These are phyloP conservation scores for Davidsoniella virescens DNA, from an alignment of 2,329 filamentous ascomycete species.

Conservation along the genomic window DNA sequence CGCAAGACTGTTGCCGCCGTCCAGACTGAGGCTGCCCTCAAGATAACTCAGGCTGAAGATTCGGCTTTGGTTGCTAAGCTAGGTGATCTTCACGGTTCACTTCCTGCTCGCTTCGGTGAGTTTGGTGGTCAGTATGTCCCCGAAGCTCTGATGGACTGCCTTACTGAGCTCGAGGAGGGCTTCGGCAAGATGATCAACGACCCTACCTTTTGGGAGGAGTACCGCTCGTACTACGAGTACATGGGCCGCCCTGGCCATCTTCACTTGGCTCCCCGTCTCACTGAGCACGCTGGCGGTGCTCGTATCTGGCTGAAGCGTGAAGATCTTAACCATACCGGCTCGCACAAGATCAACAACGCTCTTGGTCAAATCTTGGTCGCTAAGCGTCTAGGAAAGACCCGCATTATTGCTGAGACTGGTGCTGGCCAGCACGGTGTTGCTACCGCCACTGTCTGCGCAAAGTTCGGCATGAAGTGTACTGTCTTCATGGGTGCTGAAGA, in stretches of 20 bases:
- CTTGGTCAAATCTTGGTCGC: slow-evolving; percentile 85
- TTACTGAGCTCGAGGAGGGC: slow-evolving; percentile 75
- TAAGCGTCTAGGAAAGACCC: slow-evolving; percentile 73
- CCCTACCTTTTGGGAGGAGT: slow-evolving; percentile 92
- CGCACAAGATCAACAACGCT: slow-evolving; percentile 99
- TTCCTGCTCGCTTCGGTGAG: slow-evolving; percentile 80
- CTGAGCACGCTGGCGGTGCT: slow-evolving; percentile 75
- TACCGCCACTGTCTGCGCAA: slow-evolving; percentile 91
- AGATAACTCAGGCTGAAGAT: slow-evolving; percentile 37
- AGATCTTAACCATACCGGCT: slow-evolving; percentile 93
- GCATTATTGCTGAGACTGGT: slow-evolving; percentile 95
- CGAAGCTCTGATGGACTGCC: slow-evolving; percentile 93
- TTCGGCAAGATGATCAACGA: slow-evolving; percentile 82
- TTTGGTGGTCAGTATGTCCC: slow-evolving; percentile 97
- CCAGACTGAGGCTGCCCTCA: slow-evolving; percentile 40
- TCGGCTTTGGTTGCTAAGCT: slow-evolving; percentile 63
- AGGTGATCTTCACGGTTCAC: slow-evolving; percentile 61
- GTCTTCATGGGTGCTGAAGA: slow-evolving; percentile 95
- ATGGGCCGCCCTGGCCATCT: slow-evolving; percentile 90
- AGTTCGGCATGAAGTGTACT: slow-evolving; percentile 95
- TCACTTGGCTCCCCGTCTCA: slow-evolving; percentile 76
- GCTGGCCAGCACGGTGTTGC: slow-evolving; percentile 96
- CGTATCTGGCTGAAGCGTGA: slow-evolving; percentile 98
- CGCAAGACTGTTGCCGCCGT: slow-evolving; percentile 28
- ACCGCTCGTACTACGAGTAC: slow-evolving; percentile 86